phyloP scores from a whole-genome alignment of 2,329 filamentous ascomycete genomes.

The Teratosphaeria epicoccoides region DNA sequence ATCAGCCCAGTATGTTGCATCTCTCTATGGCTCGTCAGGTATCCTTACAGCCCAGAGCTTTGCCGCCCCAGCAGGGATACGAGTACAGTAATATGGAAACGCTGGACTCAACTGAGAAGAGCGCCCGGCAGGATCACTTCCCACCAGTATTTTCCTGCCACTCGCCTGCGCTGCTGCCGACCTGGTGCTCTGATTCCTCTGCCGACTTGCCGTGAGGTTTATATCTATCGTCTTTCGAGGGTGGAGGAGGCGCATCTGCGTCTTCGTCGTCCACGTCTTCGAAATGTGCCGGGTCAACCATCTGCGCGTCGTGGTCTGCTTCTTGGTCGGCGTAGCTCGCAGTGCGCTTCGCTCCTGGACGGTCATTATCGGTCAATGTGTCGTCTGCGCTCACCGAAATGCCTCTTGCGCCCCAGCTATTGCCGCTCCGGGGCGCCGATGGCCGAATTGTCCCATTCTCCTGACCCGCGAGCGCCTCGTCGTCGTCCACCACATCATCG shows the following conservation, averaged over 20 bases:
- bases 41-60: background rate
- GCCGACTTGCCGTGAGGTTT: constrained; percentile 2
- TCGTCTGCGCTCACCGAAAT: constrained; percentile 53
- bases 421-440: constrained; percentile 10
- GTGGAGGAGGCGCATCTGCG: constrained; percentile 25
- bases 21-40: background rate
- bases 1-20: background rate
- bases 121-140: background rate
- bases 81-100: background rate
- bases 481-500: constrained; percentile 53
- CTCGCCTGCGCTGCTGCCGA: constrained; percentile 20
- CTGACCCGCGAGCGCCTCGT: constrained; percentile 36
- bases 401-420: constrained; percentile 47
- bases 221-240: constrained; percentile 15
- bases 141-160: constrained; percentile 14
- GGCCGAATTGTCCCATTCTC: constrained; percentile 23
- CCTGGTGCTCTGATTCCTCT: constrained; percentile 1
- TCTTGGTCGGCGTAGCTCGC: constrained; percentile 3
- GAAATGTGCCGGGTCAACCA: constrained; percentile 38
- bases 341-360: background rate
- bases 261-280: constrained; percentile 37
- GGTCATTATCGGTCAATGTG: constrained; percentile 28
- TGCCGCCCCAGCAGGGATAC: background rate
- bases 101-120: background rate
- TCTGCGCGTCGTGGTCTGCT: constrained; percentile 20